Base-by-base conservation (phyloP, 1,284 basidiomycete genomes). In the Cystobasidium sp. region DNA sequence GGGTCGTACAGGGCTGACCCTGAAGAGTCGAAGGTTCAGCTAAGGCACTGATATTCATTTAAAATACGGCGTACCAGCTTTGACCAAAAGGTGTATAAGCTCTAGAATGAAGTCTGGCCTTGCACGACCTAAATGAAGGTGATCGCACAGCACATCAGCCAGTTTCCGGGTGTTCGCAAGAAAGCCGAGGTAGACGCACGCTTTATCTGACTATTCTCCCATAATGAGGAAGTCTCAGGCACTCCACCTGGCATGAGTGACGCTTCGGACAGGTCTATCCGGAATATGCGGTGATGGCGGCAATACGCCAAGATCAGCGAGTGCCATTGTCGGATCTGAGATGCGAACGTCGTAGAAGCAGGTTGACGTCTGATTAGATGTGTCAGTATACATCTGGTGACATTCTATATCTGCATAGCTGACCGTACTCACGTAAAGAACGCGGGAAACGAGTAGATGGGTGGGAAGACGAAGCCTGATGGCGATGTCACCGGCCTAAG, bases 361-460 rank as follows among this genome's bases (percentile, higher is more conserved):
- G 70, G 70, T 47, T 73, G 70, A 20, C 70, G 70, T 12, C 70
- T 73, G 41, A 4, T 16, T 22, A 24, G 6, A 12, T 4, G 14
- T 10, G 44, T 12, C 39, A 22, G 9, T 31, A 14, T 37, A 24
- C 16, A 14, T 22, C 24, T 47, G 1, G 22, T 31, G 22, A 14
- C 37, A 6, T 10, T 53, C 46, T 52, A 49, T 39, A 46, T n/a
- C 39, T 53, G 64, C n/a, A 4, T 39, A 9, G 31, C 16, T 49
- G 10, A 18, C 51, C 0, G 6, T 12, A 52, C 70, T 37, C 41
- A 73, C 70, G 70, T 73, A 37, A 73, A 73, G 63, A 73, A 73
- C 39, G 70, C 70, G 37, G 56, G 70, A 49, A 73, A 73, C 18
- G 51, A 56, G 70, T 65, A 73, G 70, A 73, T 73, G 41, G 70